These are phyloP conservation scores for Acarospora socialis DNA, from an alignment of 2,329 filamentous ascomycete genomes.

Conservation along the genomic window DNA sequence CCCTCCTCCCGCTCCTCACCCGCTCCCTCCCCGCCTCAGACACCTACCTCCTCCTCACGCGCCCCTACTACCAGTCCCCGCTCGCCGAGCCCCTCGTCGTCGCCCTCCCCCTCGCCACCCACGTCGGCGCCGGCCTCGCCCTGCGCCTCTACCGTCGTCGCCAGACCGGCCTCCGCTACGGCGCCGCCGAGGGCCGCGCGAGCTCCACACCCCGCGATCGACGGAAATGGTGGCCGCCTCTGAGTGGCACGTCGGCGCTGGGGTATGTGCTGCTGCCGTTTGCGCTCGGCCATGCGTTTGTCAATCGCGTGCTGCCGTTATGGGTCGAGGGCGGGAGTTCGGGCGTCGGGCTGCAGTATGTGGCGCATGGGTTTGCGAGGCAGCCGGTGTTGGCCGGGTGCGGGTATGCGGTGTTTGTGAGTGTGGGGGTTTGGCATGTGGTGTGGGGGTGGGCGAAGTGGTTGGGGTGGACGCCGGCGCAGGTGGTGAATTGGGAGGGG, in stretches of 20 bases:
- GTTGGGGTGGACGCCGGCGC: slow-evolving; percentile 49
- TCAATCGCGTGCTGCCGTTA: slow-evolving; percentile 64
- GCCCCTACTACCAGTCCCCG: slow-evolving; percentile 81
- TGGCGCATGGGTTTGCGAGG: slow-evolving; percentile 69
- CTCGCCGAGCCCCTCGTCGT: slow-evolving; percentile 69
- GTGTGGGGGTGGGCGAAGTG: slow-evolving; percentile 78
- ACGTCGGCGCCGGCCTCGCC: slow-evolving; percentile 62
- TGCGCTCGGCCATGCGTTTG: slow-evolving; percentile 54
- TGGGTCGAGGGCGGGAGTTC: slow-evolving; percentile 69
- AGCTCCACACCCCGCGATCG: slow-evolving; percentile 30
- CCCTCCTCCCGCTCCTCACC: slow-evolving; percentile 62
- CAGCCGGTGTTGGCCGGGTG: slow-evolving; percentile 52
- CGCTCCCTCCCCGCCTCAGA: slow-evolving; percentile 62
- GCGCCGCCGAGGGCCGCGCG: slow-evolving; percentile 47
- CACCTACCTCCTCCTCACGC: slow-evolving; percentile 74
- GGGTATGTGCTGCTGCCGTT: slow-evolving; percentile 58
- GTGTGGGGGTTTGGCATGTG: slow-evolving; percentile 58
- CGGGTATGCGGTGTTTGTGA: slow-evolving; percentile 56
- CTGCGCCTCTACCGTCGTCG: slow-evolving; percentile 61
- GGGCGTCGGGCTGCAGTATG: slow-evolving; percentile 70
- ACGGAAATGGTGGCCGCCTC: slow-evolving; percentile 47
- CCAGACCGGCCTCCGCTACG: slow-evolving; percentile 60
- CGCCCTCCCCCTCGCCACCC: slow-evolving; percentile 56
- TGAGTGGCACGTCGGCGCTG: slow-evolving; percentile 55
- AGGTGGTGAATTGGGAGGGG: slow-evolving; percentile 35